Evolutionary conservation across 1,139 yeast genomes (phyloP).

Genomic region (Pichia sp.): DNA sequence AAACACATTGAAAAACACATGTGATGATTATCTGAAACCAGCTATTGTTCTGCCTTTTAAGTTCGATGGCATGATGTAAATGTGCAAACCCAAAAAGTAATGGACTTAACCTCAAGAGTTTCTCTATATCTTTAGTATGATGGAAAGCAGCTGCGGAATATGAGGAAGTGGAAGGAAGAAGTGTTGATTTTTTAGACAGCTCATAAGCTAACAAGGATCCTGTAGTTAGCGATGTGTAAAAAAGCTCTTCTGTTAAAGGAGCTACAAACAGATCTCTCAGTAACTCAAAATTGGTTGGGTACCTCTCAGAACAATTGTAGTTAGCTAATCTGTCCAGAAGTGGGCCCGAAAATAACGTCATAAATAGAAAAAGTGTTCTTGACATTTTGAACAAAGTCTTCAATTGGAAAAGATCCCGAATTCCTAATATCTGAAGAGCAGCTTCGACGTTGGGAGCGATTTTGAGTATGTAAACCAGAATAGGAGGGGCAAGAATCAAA

Average conservation of each 20-base stretch:
- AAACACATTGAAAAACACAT: constrained; percentile 56
- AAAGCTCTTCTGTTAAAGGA: constrained; percentile 83
- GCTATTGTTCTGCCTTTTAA: constrained; percentile 33
- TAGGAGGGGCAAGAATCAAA: constrained; percentile 31
- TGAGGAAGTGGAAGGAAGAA: neutral
- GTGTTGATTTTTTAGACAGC: constrained; percentile 7
- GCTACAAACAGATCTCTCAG: constrained; percentile 65
- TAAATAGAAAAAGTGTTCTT: constrained; percentile 19
- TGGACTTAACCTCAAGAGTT: constrained; percentile 45
- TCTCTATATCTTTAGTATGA: neutral
- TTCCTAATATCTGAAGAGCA: constrained; percentile 19
- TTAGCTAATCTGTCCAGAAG: constrained; percentile 52
- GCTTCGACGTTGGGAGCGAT: constrained; percentile 15
- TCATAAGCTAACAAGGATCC: constrained; percentile 38
- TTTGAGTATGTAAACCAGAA: constrained; percentile 20
- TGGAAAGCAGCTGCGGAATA: constrained; percentile 15
- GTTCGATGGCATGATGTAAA: constrained; percentile 72
- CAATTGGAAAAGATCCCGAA: constrained; percentile 4
- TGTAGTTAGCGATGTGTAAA: constrained; percentile 64
- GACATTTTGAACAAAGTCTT: constrained; percentile 24
- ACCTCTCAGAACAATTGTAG: constrained; percentile 27
- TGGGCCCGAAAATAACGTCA: constrained; percentile 40
- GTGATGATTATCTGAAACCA: constrained; percentile 37
- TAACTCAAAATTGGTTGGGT: constrained; percentile 16
- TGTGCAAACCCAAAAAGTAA: constrained; percentile 88